phyloP scores from a whole-genome alignment of 352 stramenopile species.

The Lagenidium sp. region DNA sequence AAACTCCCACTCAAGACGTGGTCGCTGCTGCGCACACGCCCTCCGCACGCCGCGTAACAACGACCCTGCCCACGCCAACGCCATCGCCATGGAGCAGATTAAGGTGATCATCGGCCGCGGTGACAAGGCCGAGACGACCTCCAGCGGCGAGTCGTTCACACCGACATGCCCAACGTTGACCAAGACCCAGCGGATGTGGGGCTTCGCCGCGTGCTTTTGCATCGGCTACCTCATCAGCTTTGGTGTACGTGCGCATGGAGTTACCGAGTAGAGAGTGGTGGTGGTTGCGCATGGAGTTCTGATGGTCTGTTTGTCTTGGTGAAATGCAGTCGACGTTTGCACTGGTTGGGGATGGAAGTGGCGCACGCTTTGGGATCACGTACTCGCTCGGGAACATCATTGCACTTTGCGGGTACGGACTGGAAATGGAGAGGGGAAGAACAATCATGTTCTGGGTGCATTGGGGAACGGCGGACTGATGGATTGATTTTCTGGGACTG shows the following conservation, averaged over 20 bases:
- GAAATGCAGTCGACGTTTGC: constrained; percentile 63
- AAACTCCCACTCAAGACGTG: too few relatives aligned
- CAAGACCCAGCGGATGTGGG: constrained; percentile 55
- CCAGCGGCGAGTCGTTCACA: constrained; percentile 31
- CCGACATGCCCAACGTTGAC: constrained; percentile 57
- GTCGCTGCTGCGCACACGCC: too few relatives aligned
- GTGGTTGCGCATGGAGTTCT: not conserved
- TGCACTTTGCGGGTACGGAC: constrained; percentile 60
- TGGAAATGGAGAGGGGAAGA: too few relatives aligned
- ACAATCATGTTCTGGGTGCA: too few relatives aligned
- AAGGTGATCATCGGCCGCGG: constrained; percentile 60
- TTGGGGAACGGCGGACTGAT: not conserved
- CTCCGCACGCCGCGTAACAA: not conserved
- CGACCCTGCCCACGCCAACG: too few relatives aligned
- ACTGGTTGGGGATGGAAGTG: constrained; percentile 60
- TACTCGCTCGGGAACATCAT: constrained; percentile 82
- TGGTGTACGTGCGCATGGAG: constrained; percentile 25
- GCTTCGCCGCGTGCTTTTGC: constrained; percentile 70
- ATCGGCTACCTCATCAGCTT: constrained; percentile 81
- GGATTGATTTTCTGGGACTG: not conserved
- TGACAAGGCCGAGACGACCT: constrained; percentile 29
- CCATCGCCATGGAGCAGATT: constrained; percentile 70
- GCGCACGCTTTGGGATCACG: constrained; percentile 72
- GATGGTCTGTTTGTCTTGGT: not conserved
- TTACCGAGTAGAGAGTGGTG: too few relatives aligned